Conservation (phyloP, 2,329 filamentous ascomycete genomes). For the Aspergillus candidus region DNA sequence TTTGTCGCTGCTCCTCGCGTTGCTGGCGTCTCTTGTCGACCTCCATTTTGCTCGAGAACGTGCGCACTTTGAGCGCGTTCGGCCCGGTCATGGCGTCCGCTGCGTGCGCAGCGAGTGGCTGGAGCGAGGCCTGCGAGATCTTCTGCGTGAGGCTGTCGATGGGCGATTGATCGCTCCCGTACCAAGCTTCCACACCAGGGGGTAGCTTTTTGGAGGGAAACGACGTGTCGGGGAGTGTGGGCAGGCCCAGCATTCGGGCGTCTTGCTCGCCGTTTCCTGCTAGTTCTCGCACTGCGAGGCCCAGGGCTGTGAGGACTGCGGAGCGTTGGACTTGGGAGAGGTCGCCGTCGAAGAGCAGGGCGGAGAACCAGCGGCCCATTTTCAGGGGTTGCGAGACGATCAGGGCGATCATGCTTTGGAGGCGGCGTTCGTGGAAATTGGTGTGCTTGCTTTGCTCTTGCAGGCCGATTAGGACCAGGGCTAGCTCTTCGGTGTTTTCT, state of each 20-base stretch:
- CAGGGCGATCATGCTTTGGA: conserved; percentile 77
- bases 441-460: conserved; percentile 81
- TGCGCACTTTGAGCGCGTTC: conserved; percentile 78
- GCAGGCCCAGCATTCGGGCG: conserved; percentile 32
- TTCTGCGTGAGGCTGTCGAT: conserved; percentile 63
- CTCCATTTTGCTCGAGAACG: conserved; percentile 72
- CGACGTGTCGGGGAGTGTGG: conserved; percentile 32
- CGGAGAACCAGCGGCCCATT: conserved; percentile 79
- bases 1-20: conserved; percentile 41
- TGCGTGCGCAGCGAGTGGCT: conserved; percentile 72
- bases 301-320: conserved; percentile 73
- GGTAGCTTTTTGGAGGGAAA: conserved; percentile 83
- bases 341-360: conserved; percentile 84
- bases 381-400: conserved; percentile 67
- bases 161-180: conserved; percentile 49
- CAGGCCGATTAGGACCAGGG: conserved; percentile 67
- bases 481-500: conserved; percentile 77
- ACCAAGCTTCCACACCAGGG: conserved; percentile 65
- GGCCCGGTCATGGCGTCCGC: conserved; percentile 76
- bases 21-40: conserved; percentile 51
- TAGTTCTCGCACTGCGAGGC: conserved; percentile 75
- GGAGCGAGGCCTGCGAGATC: conserved; percentile 67
- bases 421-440: conserved; percentile 65
- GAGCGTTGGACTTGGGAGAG: conserved; percentile 82
- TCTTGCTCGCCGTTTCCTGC: conserved; percentile 64